phyloP scores from a whole-genome alignment of 78 protist genomes.

The Dictyostelium capitatum region DNA sequence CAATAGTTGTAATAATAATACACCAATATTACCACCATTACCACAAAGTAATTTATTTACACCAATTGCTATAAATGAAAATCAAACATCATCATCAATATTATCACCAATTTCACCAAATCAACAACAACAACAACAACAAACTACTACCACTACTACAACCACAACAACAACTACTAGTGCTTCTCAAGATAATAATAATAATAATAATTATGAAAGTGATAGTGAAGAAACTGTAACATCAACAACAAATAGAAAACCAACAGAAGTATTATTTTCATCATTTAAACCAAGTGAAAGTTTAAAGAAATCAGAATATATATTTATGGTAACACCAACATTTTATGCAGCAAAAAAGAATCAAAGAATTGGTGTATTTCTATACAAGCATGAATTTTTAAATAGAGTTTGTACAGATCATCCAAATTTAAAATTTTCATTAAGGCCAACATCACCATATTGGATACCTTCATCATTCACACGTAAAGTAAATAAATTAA shows the following conservation, averaged over 20 bases:
- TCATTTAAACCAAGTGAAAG: conserved; percentile 2
- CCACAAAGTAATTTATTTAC: too few species aligned
- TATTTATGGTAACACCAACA: conserved; percentile 56
- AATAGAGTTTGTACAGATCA: conserved; percentile 19
- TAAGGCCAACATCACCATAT: conserved; percentile 45
- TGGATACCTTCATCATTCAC: conserved; percentile 66
- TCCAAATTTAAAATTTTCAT: conserved; percentile 31
- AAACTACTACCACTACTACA: background rate
- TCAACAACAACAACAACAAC: background rate
- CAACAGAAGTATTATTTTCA: background rate
- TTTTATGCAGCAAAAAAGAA: conserved; percentile 74
- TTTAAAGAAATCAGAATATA: background rate
- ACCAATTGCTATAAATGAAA: background rate
- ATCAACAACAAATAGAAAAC: background rate
- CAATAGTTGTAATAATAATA: background rate
- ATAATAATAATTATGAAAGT: background rate
- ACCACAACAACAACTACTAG: background rate
- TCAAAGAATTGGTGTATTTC: conserved; percentile 68
- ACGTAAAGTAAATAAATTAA: conserved; percentile 40
- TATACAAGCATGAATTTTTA: conserved; percentile 14
- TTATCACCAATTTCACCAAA: background rate
- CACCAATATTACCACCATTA: too few species aligned
- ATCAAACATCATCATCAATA: background rate
- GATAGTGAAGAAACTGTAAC: background rate
- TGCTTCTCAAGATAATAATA: background rate